A percentile compares a stretch with the other conserved stretches of the same genome.
Evolutionary conservation across 139 green algal genomes (phyloP).

Genomic region (Chlorella sp.): DNA sequence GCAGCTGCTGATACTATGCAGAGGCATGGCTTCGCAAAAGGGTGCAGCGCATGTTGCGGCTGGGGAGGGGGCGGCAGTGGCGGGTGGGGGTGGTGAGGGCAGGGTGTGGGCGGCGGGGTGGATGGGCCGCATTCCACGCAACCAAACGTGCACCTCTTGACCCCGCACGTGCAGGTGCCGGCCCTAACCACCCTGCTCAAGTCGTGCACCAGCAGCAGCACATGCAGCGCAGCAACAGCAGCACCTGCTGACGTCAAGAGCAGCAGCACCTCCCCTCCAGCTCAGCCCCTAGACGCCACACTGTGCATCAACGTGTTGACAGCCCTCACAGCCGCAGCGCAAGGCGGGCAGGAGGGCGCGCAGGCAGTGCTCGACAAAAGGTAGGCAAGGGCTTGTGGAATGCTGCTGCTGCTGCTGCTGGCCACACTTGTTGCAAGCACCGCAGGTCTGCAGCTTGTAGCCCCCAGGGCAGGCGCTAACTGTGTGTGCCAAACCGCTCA

Average conservation of each 20-base stretch:
- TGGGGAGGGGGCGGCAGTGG: no score
- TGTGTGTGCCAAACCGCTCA: neutral
- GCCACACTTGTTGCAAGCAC: neutral
- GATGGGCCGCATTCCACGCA: no score
- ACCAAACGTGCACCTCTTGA: no score
- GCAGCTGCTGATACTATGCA: no score
- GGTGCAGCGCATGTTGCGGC: no score
- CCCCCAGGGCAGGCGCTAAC: neutral
- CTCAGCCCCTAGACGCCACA: no score
- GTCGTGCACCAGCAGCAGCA: neutral
- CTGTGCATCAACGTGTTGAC: slow-evolving; percentile 13
- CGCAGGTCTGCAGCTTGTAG: neutral
- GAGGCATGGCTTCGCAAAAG: no score
- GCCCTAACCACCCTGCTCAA: neutral
- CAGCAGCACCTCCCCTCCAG: no score
- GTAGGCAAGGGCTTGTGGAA: no score
- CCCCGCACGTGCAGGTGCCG: neutral
- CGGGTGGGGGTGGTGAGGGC: no score
- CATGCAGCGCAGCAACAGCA: neutral
- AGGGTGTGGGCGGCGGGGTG: no score
- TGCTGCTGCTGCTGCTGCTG: neutral
- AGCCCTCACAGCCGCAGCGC: slow-evolving; percentile 6
- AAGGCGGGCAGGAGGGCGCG: slow-evolving; percentile 8
- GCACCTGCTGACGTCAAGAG: no score
- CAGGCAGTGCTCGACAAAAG: slow-evolving; percentile 2